These are phyloP conservation scores for Leccinum olivaceopallidum DNA, from an alignment of 768 basidiomycete genomes.

Conservation along the genomic window DNA sequence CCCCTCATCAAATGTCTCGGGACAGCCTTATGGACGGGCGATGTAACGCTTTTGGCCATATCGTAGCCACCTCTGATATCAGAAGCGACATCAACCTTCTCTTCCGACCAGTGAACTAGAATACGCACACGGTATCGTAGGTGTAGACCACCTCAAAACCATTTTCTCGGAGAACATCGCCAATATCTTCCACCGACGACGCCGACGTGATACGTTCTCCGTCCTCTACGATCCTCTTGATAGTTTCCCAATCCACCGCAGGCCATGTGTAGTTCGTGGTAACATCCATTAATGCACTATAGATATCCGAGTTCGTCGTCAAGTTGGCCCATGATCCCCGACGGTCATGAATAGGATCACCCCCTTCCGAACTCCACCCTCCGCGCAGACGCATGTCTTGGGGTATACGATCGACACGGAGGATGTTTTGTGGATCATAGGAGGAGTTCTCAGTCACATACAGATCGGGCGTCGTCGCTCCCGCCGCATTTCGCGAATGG, in stretches of 20 bases:
- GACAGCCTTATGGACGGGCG: conserved; percentile 35
- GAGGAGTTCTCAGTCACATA: conserved; percentile 37
- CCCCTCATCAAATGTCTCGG: conserved; percentile 37
- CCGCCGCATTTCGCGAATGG: conserved; percentile 25
- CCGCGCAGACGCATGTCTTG: conserved; percentile 34
- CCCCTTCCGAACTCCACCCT: conserved; percentile 24
- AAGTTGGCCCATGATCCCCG: conserved; percentile 24
- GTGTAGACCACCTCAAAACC: conserved; percentile 45
- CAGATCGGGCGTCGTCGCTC: conserved; percentile 23
- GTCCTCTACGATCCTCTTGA: conserved; percentile 22
- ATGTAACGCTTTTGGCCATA: conserved; percentile 38
- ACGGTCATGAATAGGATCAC: conserved; percentile 14
- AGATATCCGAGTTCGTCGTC: conserved; percentile 15
- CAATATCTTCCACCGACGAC: conserved; percentile 31
- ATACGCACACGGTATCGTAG: conserved; percentile 42
- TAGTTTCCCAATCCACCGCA: conserved; percentile 27
- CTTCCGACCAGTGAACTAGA: background rate
- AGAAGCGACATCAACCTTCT: background rate
- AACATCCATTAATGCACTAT: conserved; percentile 18
- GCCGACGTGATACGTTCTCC: conserved; percentile 21
- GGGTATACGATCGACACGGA: conserved; percentile 40
- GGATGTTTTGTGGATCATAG: conserved; percentile 37
- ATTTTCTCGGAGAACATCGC: conserved; percentile 34
- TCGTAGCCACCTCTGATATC: conserved; percentile 38
- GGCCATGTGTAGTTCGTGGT: conserved; percentile 12